Evolutionary conservation across 2,329 filamentous ascomycete species (phyloP), one percentile per base, ranked within the genome.

Genomic region (Acrocalymma vagum): DNA sequence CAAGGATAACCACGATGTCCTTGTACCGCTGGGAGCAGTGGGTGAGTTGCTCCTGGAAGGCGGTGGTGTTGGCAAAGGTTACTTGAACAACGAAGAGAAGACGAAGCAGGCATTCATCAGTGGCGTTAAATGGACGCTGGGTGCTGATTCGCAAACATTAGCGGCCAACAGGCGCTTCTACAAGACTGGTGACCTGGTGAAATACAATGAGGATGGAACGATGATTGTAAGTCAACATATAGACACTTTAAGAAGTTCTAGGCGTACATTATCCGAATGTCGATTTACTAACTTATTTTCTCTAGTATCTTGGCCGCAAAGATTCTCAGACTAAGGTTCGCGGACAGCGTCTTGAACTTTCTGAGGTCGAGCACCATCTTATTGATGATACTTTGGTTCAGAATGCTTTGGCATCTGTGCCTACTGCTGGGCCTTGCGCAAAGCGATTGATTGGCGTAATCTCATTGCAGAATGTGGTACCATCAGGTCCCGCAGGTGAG

Each of bases 361-460:
- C 67, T 11, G 73, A 76, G 42, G 71, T 76, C 17, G 74, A 76
- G 51, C 67, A 74, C 42, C 71, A 75, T 37, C 70, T 73, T 27
- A 55, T 62, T 26, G 48, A 58, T 13, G 62, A 67, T 21, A 16
- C 46, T 3, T 38, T 51, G 6, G 50, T 65, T 14, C 62, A 65
- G 18, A 63, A 58, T 33, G 62, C 56, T 3, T 38, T 67, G 15
- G 62, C 62, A 5, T 45, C 56, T 11, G 62, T 67, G 6, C 62
- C 63, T 6, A 51, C 38, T 5, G 28, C 45, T 27, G 63, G 63
- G 4, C 60, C 54, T 29, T 66, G 62, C 34, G 56, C 58, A 5
- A 66, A 65, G 42, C 58, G 63, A n/a, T 44, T 67, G 7, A 58
- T 67, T 14, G 59, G 56, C 17, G 45, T 67, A 15, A 15, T 67